Evolutionary conservation across 2,329 filamentous ascomycete species (phyloP).

Genomic region (Chaetomium olivaceum): DNA sequence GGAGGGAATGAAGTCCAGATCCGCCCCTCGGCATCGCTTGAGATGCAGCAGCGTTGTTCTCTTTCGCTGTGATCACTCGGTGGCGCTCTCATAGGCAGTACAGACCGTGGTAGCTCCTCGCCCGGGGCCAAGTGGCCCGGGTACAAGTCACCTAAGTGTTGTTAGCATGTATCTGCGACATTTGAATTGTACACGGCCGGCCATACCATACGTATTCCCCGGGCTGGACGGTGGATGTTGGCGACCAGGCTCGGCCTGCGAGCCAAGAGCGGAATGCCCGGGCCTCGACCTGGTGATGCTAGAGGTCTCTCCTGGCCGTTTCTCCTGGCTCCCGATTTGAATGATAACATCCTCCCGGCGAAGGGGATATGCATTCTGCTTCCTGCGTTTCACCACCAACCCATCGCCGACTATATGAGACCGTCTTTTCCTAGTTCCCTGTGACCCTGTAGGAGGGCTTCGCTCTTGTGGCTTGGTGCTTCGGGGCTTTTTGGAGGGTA

Average conservation of each 20-base stretch:
- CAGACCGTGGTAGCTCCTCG: not conserved
- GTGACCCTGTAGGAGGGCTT: conserved; percentile 5
- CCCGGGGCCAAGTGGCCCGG: not conserved
- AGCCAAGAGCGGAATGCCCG: not conserved
- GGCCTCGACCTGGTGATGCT: conserved; percentile 5
- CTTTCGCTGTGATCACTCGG: conserved; percentile 3
- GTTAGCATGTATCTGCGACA: not conserved
- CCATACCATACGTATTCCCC: not conserved
- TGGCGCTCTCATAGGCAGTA: conserved; percentile 3
- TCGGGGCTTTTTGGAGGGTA: conserved; percentile 23
- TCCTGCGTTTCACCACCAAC: conserved; percentile 8
- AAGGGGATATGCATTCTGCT: conserved; percentile 7
- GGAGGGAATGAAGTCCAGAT: conserved; percentile 19
- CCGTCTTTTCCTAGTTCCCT: conserved; percentile 6
- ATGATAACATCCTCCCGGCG: conserved; percentile 35
- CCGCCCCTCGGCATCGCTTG: conserved; percentile 20
- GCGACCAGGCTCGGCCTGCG: not conserved
- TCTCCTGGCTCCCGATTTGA: conserved; percentile 41
- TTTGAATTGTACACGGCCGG: not conserved
- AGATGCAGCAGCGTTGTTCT: conserved; percentile 14
- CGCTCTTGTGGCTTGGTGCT: not conserved
- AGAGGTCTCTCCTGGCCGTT: conserved; percentile 28
- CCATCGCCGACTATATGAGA: conserved; percentile 18
- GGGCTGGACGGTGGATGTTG: not conserved
- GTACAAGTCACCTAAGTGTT: not conserved